Evolutionary conservation across 768 basidiomycete genomes (phyloP).

Genomic region (Termitomyces sp.): DNA sequence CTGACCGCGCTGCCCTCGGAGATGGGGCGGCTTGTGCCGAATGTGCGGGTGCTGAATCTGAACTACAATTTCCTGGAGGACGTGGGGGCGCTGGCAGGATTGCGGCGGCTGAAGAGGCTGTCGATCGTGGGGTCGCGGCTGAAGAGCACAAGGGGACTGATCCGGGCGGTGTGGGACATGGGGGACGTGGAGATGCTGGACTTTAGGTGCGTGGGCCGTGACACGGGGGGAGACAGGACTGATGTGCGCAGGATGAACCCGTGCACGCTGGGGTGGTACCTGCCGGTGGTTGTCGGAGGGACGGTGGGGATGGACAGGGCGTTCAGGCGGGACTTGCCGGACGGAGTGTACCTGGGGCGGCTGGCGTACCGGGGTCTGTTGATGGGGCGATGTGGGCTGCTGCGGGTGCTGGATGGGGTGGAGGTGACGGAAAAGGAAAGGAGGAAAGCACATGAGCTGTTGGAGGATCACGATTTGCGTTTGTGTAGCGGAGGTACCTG

Average conservation of each 20-base stretch:
- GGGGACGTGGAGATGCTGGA: conserved; percentile 85
- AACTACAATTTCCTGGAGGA: conserved; percentile 96
- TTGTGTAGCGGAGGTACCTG: conserved; percentile 9
- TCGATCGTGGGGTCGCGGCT: conserved; percentile 83
- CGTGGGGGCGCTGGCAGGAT: conserved; percentile 57
- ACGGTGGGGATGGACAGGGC: conserved; percentile 76
- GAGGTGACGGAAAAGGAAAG: conserved; percentile 79
- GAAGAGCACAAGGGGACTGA: conserved; percentile 66
- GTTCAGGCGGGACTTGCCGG: conserved; percentile 87
- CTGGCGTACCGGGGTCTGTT: conserved; percentile 86
- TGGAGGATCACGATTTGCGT: conserved; percentile 25
- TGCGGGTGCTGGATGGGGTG: conserved; percentile 84
- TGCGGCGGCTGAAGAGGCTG: conserved; percentile 74
- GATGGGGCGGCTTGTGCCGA: conserved; percentile 66
- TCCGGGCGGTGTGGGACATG: conserved; percentile 67
- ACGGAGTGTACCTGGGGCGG: conserved; percentile 81
- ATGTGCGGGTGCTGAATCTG: conserved; percentile 86
- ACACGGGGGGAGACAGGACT: background rate
- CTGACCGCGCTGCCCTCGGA: conserved; percentile 68
- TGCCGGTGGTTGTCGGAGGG: conserved; percentile 72
- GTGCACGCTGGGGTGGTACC: conserved; percentile 92
- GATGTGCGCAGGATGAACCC: conserved; percentile 75
- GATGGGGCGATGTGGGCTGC: conserved; percentile 64
- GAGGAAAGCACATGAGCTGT: conserved; percentile 69
- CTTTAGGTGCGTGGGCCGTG: conserved; percentile 51